Percentiles rank a stretch among this genome's conserved stretches.
These are phyloP conservation scores for Penicillium fuscoglaucum DNA, from an alignment of 2,329 filamentous ascomycete species.

Conservation along the genomic window DNA sequence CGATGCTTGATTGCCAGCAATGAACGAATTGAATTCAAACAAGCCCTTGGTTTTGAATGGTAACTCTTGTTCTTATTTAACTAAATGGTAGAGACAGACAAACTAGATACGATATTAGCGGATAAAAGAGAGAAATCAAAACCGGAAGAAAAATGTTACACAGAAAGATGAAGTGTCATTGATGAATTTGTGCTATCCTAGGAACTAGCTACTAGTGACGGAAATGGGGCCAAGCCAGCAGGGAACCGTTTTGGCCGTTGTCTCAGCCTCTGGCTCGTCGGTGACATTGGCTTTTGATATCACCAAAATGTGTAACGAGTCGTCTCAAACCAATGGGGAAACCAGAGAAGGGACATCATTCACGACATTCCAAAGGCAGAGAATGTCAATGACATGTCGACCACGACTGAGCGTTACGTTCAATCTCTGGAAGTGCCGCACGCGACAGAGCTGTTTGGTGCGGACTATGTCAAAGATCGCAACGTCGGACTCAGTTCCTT, in stretches of 20 bases:
- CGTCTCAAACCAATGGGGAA: not conserved
- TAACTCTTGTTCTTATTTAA: not conserved
- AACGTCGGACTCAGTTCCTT: not conserved
- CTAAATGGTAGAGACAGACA: no score
- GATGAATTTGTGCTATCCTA: no score
- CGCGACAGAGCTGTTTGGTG: not conserved
- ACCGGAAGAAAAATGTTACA: no score
- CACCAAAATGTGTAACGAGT: not conserved
- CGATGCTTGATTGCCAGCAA: not conserved
- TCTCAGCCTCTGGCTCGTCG: not conserved
- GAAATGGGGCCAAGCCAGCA: not conserved
- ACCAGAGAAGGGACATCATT: not conserved
- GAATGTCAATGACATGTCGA: not conserved
- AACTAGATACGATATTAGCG: not conserved
- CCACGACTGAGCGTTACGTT: not conserved
- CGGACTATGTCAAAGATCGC: not conserved
- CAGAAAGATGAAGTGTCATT: no score
- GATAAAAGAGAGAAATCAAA: no score
- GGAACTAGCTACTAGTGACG: no score
- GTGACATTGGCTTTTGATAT: not conserved
- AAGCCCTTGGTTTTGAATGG: not conserved
- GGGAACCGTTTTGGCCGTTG: not conserved
- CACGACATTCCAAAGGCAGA: not conserved
- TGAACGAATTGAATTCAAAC: not conserved
- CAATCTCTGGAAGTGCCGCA: not conserved